These are phyloP conservation scores for Emmonsiellopsis sp. DNA, from an alignment of 2,329 filamentous ascomycete genomes.

Conservation along the genomic window DNA sequence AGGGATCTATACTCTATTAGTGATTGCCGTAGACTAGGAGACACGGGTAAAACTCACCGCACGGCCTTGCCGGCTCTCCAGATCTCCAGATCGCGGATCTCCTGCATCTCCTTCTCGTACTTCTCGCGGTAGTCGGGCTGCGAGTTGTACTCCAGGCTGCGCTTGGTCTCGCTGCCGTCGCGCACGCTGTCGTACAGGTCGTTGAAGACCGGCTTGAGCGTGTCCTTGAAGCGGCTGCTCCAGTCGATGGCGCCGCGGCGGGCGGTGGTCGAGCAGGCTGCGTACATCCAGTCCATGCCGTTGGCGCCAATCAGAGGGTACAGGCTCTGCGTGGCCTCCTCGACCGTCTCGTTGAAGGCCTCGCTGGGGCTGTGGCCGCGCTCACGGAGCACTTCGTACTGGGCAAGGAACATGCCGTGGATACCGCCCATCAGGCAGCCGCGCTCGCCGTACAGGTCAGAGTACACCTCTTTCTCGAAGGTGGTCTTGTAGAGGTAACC, in stretches of 20 bases:
- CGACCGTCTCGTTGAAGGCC: slow-evolving; percentile 99
- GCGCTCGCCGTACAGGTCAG: slow-evolving; percentile 98
- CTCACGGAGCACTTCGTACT: slow-evolving; percentile 99
- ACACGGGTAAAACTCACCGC: slow-evolving; percentile 45
- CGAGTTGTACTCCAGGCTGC: slow-evolving; percentile 94
- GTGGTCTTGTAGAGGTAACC: slow-evolving; percentile 99
- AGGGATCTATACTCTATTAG: slow-evolving; percentile 46
- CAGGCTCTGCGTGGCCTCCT: slow-evolving; percentile 96
- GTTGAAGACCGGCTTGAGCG: slow-evolving; percentile 98
- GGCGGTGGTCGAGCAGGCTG: slow-evolving; percentile 97
- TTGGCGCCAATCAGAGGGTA: slow-evolving; percentile 96
- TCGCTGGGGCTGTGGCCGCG: slow-evolving; percentile 94
- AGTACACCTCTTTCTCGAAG: slow-evolving; percentile 99
- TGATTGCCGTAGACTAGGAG: neutral
- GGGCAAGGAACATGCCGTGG: slow-evolving; percentile 99
- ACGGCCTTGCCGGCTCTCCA: slow-evolving; percentile 98
- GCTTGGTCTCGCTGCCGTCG: slow-evolving; percentile 87
- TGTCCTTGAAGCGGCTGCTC: slow-evolving; percentile 94
- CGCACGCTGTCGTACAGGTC: slow-evolving; percentile 88
- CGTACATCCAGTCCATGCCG: slow-evolving; percentile 99
- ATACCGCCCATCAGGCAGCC: slow-evolving; percentile 99
- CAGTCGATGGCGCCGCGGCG: slow-evolving; percentile 98
- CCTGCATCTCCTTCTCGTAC: slow-evolving; percentile 97
- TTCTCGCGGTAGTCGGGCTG: slow-evolving; percentile 92
- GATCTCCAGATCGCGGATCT: slow-evolving; percentile 97